Evolutionary conservation across 108 stramenopile species (phyloP), one percentile per base, ranked within the genome.

Genomic region (Cyclotella choctawhatcheeana): DNA sequence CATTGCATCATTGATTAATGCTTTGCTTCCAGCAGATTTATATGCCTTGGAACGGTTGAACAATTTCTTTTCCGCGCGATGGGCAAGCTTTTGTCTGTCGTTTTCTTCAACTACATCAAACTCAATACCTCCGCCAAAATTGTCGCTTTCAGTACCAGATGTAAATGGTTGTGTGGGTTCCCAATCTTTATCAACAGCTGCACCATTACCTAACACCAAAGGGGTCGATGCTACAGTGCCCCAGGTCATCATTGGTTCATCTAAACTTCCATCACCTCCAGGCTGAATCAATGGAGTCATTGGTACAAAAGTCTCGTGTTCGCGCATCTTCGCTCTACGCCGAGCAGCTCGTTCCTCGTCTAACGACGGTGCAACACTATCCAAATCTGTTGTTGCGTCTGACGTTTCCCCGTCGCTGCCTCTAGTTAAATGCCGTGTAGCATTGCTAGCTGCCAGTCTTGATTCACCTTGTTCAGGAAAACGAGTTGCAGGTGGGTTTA

Each of bases 251-350:
- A 93, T 84, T 0, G 93, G 93, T 34, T 69, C 67, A 22, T 77
- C 85, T 8, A 18, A 40, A 8, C 12, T 59, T 47, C 67, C 79
- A 20, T 65, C 54, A 24, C 62, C 73, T 12, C 89, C 89, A 16
- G 89, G 89, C 18, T 77, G 61, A 51, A 91, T 89, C 27, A 85
- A 48, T 8, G 90, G 90, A 26, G 93, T 91, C 93, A 94, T 94
- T 22, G 77, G 64, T 8, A 94, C 84, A 47, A 87, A 82, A 3
- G 81, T 81, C 35, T 81, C 73, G 27, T 61, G 34, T 62, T 86
- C 83, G 10, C 63, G 47, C 12, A 60, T 44, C 1, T 29, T 44
- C 14, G 76, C 71, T 52, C 82, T 68, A 4, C 67, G 47, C 13
- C 63, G 55, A 20, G 81, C 63, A 26, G 75, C 56, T 25, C 76